phyloP scores from a whole-genome alignment of 345 rosid genomes.

The Acer saccharum region DNA sequence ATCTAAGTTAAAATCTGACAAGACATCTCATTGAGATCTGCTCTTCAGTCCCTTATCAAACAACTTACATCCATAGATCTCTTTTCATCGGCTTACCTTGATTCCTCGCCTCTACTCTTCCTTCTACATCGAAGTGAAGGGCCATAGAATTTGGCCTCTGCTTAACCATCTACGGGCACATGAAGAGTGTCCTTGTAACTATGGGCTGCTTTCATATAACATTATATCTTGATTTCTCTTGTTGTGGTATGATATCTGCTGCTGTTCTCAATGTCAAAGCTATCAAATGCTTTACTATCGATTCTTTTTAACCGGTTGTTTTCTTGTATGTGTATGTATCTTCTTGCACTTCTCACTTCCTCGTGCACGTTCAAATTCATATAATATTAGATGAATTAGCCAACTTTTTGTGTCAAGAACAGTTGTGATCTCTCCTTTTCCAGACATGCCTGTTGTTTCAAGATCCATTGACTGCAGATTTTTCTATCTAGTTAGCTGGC shows the following conservation, averaged over 20 bases:
- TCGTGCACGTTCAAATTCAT: background rate
- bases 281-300: background rate
- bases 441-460: background rate
- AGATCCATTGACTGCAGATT: constrained; percentile 2
- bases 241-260: background rate
- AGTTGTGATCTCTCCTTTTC: background rate
- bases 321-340: background rate
- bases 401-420: background rate
- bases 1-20: constrained; percentile 3
- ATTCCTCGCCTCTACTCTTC: background rate
- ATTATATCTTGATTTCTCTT: background rate
- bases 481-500: constrained; percentile 6
- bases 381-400: background rate
- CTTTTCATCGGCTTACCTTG: background rate
- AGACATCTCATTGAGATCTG: background rate
- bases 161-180: background rate
- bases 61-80: background rate
- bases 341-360: background rate
- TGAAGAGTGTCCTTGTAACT: background rate
- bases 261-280: background rate
- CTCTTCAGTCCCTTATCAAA: background rate
- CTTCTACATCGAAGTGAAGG: background rate
- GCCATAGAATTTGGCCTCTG: background rate
- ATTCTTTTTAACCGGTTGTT: background rate
- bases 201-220: too few relatives aligned